Evolutionary conservation across 2,329 filamentous ascomycete genomes (phyloP).

Genomic region (Cephalotrichum gorgonifer): DNA sequence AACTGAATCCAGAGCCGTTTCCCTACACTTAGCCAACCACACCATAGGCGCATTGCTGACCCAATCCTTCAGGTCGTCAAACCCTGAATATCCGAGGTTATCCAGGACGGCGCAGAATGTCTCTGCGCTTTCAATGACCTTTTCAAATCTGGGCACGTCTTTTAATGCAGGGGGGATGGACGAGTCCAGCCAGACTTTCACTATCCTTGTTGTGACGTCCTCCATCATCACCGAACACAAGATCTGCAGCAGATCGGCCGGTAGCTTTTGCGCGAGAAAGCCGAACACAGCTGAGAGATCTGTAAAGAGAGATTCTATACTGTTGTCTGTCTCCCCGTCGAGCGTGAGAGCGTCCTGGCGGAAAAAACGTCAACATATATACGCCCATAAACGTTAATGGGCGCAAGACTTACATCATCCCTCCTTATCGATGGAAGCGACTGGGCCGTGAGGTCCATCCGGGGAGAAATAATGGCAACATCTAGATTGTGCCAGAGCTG

Average conservation of each 20-base stretch:
- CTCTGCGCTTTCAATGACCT: constrained; percentile 52
- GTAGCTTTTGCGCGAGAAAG: constrained; percentile 42
- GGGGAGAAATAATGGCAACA: constrained; percentile 47
- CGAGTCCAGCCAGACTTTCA: constrained; percentile 63
- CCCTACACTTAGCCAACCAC: constrained; percentile 78
- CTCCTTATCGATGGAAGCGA: constrained; percentile 28
- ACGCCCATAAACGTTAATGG: constrained; percentile 9
- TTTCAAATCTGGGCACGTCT: constrained; percentile 62
- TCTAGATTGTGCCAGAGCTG: constrained; percentile 55
- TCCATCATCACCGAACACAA: constrained; percentile 64
- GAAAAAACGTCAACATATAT: no score
- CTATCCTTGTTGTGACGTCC: constrained; percentile 55
- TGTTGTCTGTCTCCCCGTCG: constrained; percentile 29
- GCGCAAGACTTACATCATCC: constrained; percentile 22
- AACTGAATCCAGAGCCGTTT: constrained; percentile 66
- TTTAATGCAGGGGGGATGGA: constrained; percentile 66
- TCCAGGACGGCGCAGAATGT: constrained; percentile 56
- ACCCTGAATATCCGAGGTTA: constrained; percentile 49
- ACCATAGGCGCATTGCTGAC: constrained; percentile 66
- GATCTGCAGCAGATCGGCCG: constrained; percentile 42
- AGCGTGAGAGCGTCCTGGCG: constrained; percentile 33
- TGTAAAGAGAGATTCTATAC: constrained; percentile 38
- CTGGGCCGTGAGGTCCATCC: constrained; percentile 34
- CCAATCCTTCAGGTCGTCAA: constrained; percentile 65
- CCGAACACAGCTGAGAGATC: constrained; percentile 42